Evolutionary conservation across 2,329 filamentous ascomycete genomes (phyloP).

Genomic region (Cercospora nicotianae): DNA sequence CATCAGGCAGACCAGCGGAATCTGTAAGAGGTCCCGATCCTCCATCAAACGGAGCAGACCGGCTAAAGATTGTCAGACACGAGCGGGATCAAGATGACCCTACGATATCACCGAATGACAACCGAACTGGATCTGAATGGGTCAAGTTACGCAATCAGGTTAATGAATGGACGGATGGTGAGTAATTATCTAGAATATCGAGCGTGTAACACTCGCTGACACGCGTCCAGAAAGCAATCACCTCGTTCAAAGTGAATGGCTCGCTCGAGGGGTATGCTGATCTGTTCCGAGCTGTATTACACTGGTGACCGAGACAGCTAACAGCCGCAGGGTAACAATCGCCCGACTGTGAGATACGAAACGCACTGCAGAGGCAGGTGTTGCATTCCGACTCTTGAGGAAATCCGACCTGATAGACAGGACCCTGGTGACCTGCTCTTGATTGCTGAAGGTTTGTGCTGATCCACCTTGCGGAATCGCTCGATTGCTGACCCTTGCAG

Average conservation of each 20-base stretch:
- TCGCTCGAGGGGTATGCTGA: slow-evolving; percentile 18
- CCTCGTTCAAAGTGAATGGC: slow-evolving; percentile 23
- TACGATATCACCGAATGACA: not conserved
- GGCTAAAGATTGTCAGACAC: slow-evolving; percentile 27
- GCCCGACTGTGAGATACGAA: slow-evolving; percentile 19
- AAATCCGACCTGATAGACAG: slow-evolving; percentile 17
- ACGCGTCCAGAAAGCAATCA: slow-evolving; percentile 17
- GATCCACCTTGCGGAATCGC: too few relatives aligned
- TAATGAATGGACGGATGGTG: slow-evolving; percentile 21
- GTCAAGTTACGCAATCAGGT: slow-evolving; percentile 21
- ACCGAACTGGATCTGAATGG: slow-evolving; percentile 17
- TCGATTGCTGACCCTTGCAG: slow-evolving; percentile 4
- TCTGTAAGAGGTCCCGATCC: slow-evolving; percentile 22
- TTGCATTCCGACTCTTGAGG: slow-evolving; percentile 23
- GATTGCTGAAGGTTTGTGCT: slow-evolving; percentile 13
- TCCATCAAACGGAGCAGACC: not conserved
- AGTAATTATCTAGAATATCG: not conserved
- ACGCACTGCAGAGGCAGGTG: slow-evolving; percentile 25
- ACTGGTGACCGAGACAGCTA: not conserved
- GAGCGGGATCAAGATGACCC: slow-evolving; percentile 24
- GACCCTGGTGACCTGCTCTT: slow-evolving; percentile 20
- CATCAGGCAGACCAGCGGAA: slow-evolving; percentile 19
- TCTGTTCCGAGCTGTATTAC: not conserved
- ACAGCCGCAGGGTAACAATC: slow-evolving; percentile 17
- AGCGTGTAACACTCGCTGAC: not conserved